Evolutionary conservation across 495 filamentous ascomycete genomes (phyloP), one percentile per base, ranked within the genome.

Genomic region (Parathielavia hyrcaniae): DNA sequence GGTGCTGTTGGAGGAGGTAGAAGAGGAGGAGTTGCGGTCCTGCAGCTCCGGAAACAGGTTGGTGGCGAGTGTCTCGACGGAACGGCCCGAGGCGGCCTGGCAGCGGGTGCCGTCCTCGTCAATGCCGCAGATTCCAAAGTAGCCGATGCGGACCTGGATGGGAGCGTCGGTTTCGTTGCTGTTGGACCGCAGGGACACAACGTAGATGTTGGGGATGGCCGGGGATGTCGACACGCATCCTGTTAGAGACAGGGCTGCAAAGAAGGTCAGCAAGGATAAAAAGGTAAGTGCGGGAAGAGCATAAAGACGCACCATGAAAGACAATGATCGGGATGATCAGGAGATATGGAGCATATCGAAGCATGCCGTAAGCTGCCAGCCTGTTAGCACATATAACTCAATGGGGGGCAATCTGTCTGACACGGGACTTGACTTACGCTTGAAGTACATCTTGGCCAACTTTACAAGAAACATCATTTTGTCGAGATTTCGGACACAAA

Each of bases 111-210:
- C 59, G 32, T 51, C 34, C 11, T 59, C 57, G 51, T 66, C 61
- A 50, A 63, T 60, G 54, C 59, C 67, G 57, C 69, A 71, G 53
- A 71, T 66, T 7, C 50, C 69, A 51, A 68, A 77, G 65, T 70
- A 74, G 50, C 71, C 69, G 17, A 71, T 54, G 47, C 69, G 67
- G 51, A 69, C 62, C 19, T 65, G 44, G 13, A 63, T 22, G 20
- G 46, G 16, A n/a, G 30, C 30, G 5, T 32, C 20, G 13, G 60
- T 59, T 22, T 50, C 50, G 59, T 66, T 66, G 44, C 41, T 48
- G 51, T 64, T 58, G 36, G 67, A 40, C 2, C 52, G 55, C 10
- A 71, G 61, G 4, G 61, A 56, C 49, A 71, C 65, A 49, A 69
- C 30, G 60, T 65, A 71, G 44, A 71, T 61, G 39, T 62, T 54